Evolutionary conservation across 2,329 filamentous ascomycete species (phyloP).

Genomic region (Diaporthe vexans): DNA sequence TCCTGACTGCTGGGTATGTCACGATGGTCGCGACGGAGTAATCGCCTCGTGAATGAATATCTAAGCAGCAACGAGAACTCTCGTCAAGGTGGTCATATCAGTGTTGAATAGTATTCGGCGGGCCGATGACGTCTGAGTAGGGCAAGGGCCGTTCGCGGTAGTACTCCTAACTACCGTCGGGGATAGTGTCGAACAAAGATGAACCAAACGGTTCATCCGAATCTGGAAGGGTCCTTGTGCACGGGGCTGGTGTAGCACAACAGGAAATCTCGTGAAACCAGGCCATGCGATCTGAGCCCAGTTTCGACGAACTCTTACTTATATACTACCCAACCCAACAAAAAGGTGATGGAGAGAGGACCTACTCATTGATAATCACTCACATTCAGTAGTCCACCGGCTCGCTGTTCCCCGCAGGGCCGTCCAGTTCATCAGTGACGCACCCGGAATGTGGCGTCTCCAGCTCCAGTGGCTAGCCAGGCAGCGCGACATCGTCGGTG

Average conservation of each 20-base stretch:
- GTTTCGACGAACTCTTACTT: not conserved
- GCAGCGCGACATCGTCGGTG: not conserved
- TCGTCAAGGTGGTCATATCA: not conserved
- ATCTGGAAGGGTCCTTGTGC: not conserved
- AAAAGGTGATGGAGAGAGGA: not conserved
- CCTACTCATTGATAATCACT: slow-evolving; percentile 1
- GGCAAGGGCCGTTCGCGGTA: slow-evolving; percentile 27
- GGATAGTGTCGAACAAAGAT: slow-evolving; percentile 10
- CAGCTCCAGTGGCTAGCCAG: not conserved
- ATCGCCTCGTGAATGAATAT: too few species aligned
- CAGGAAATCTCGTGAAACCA: not conserved
- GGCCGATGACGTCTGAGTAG: not conserved
- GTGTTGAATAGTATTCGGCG: not conserved
- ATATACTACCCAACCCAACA: not conserved
- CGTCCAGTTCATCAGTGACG: not conserved
- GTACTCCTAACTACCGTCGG: not conserved
- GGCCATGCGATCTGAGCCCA: not conserved
- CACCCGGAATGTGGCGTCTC: not conserved
- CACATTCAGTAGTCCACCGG: not conserved
- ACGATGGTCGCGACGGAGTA: not conserved
- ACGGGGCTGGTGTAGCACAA: not conserved
- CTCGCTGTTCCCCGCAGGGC: not conserved
- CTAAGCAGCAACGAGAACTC: not conserved
- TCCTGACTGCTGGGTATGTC: not conserved
- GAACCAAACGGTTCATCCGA: slow-evolving; percentile 13